Evolutionary conservation across 148 eudicot species (phyloP), one percentile per base, ranked within the genome.

Genomic region (Salicornia ramosissima): DNA sequence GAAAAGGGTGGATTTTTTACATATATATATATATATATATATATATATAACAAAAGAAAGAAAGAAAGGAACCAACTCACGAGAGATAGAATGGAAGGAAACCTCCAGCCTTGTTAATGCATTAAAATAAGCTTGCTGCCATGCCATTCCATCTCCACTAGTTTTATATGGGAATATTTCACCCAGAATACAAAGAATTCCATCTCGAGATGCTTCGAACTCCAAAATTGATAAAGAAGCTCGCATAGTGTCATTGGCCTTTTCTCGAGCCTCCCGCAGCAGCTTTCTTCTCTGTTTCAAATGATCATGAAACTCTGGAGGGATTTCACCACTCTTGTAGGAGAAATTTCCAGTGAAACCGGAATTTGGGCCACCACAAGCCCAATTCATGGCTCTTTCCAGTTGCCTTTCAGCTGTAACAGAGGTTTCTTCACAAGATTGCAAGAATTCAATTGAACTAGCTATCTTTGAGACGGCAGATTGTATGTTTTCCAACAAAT

Each of bases 331-430:
- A 82, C 75, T 78, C 78, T 84, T 84, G 24, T 73, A 68, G 26
- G 80, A 67, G 36, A 79, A 58, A 84, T 72, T 80, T 69, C 85
- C 83, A 75, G 70, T 64, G 49, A 74, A 46, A 78, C 83, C 76
- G 51, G 92, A 71, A 71, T 72, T 86, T 64, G 97, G 86, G 50
- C 92, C 93, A 72, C 96, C 97, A 80, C 97, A 94, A 40, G 97
- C 99, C 99, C 99, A 94, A 58, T 83, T 86, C 99, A 94, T 91
- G 63, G 97, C 96, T 85, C 97, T 91, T 84, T 94, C 97, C 58
- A 94, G 90, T 75, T 94, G 97, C 68, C 96, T 91, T 86, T 94
- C 99, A 50, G 99, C 97, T 73, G 85, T 73, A 66, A 71, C 71
- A 71, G 96, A 87, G 75, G 83, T 83, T 70, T 76, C 84, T 88